Evolutionary conservation across 1,139 yeast species (phyloP).

Genomic region (Candida sanyaensis): DNA sequence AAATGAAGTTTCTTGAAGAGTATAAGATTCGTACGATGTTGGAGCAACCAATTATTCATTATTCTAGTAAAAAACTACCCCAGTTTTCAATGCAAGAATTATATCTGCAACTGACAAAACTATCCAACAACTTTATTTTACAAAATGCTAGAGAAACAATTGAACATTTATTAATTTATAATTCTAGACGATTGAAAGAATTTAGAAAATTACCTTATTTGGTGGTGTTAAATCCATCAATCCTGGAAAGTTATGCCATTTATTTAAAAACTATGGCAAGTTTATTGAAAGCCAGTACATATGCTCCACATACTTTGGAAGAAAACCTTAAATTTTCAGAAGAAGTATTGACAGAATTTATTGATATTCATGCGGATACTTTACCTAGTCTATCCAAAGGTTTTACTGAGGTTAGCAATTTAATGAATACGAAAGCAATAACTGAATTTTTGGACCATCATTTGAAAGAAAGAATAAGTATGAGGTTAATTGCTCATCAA

Average conservation of each 20-base stretch:
- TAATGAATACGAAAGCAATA: slow-evolving; percentile 51
- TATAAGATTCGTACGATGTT: slow-evolving; percentile 52
- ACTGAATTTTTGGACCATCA: slow-evolving; percentile 73
- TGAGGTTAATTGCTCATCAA: slow-evolving; percentile 84
- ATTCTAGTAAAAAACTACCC: slow-evolving; percentile 49
- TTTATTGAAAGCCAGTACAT: slow-evolving; percentile 46
- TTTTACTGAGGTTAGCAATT: slow-evolving; percentile 67
- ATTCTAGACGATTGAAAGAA: slow-evolving; percentile 63
- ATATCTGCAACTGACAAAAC: slow-evolving; percentile 39
- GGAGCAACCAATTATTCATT: slow-evolving; percentile 52
- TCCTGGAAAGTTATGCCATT: slow-evolving; percentile 74
- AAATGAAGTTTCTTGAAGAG: slow-evolving; percentile 39
- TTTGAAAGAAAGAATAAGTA: slow-evolving; percentile 78
- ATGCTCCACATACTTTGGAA: slow-evolving; percentile 45
- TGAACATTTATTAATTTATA: slow-evolving; percentile 42
- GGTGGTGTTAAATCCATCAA: slow-evolving; percentile 84
- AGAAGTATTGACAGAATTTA: slow-evolving; percentile 54
- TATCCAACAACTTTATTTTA: slow-evolving; percentile 36
- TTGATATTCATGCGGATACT: slow-evolving; percentile 80
- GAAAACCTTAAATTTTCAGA: slow-evolving; percentile 54
- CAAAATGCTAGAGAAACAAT: slow-evolving; percentile 46
- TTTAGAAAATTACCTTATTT: slow-evolving; percentile 78
- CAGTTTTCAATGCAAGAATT: slow-evolving; percentile 49
- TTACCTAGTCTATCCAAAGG: slow-evolving; percentile 81
- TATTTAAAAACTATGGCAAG: slow-evolving; percentile 73